Conservation (phyloP, 192 early-diverging fungal genomes). For the Backusella sp. region DNA sequence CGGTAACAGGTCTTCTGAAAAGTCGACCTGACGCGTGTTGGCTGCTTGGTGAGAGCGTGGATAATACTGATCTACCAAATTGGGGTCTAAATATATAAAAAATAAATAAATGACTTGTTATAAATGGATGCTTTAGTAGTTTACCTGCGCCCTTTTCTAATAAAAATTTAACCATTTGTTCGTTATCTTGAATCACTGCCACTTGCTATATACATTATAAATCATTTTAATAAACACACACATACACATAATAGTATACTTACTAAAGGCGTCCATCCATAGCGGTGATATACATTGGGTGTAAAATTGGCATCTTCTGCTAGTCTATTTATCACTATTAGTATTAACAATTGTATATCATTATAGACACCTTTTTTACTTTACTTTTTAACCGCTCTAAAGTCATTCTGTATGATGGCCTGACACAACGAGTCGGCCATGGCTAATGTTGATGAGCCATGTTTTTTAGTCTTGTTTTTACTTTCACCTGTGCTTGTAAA, state of each 20-base stretch:
- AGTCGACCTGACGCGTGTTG: constrained; percentile 25
- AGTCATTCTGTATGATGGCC: constrained; percentile 31
- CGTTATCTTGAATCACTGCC: constrained; percentile 39
- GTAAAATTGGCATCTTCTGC: constrained; percentile 28
- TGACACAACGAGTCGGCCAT: constrained; percentile 28
- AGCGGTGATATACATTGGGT: constrained; percentile 28
- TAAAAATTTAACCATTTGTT: constrained; percentile 24
- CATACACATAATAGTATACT: too few relatives aligned
- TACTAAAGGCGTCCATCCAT: constrained; percentile 40
- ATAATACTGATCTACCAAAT: constrained; percentile 33
- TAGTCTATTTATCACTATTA: constrained; percentile 16
- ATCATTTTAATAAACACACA: too few relatives aligned
- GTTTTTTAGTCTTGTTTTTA: neutral
- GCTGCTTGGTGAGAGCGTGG: constrained; percentile 32
- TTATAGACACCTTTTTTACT: neutral
- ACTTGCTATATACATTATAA: constrained; percentile 17
- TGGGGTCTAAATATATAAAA: constrained; percentile 23
- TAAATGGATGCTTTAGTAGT: too few relatives aligned
- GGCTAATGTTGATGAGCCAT: neutral
- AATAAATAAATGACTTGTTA: too few relatives aligned
- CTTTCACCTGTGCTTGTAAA: neutral
- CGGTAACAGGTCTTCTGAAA: constrained; percentile 27
- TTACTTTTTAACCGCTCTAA: constrained; percentile 25
- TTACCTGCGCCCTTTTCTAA: constrained; percentile 36
- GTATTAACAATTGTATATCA: too few relatives aligned